Conservation (phyloP, 164 flowering plant genomes). For the Chloranthus sessilifolius region DNA sequence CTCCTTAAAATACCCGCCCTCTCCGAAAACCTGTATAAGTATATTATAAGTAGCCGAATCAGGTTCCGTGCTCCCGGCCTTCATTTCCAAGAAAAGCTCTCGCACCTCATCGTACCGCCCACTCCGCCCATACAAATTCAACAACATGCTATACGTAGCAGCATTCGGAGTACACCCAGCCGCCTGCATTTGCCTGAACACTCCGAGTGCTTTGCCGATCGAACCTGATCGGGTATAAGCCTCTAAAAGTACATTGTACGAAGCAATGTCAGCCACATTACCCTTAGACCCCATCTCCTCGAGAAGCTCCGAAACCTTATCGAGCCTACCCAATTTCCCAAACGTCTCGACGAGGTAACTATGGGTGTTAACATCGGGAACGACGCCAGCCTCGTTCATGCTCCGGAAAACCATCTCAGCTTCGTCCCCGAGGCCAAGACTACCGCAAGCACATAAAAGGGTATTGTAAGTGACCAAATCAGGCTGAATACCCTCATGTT, state of each 20-base stretch:
- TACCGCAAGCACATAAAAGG: slow-evolving; percentile 73
- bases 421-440: slow-evolving; percentile 69
- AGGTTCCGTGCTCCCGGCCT: slow-evolving; percentile 83
- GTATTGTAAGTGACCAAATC: slow-evolving; percentile 88
- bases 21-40: slow-evolving; percentile 78
- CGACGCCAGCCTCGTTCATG: slow-evolving; percentile 85
- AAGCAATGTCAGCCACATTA: slow-evolving; percentile 62
- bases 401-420: slow-evolving; percentile 94
- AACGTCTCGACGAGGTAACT: slow-evolving; percentile 77
- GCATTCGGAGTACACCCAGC: slow-evolving; percentile 86
- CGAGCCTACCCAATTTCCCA: slow-evolving; percentile 59
- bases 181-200: slow-evolving; percentile 85
- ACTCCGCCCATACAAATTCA: slow-evolving; percentile 71
- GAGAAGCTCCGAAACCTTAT: slow-evolving; percentile 68
- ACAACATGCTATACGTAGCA: slow-evolving; percentile 68
- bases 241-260: slow-evolving; percentile 81
- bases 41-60: slow-evolving; percentile 84
- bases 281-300: slow-evolving; percentile 76
- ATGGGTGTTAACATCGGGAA: slow-evolving; percentile 78
- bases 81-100: slow-evolving; percentile 92
- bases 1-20: slow-evolving; percentile 96
- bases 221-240: slow-evolving; percentile 64
- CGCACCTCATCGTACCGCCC: slow-evolving; percentile 87
- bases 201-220: slow-evolving; percentile 71
- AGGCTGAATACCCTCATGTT: slow-evolving; percentile 88